Percentiles rank a stretch among this genome's conserved stretches.
phyloP scores from a whole-genome alignment of 495 filamentous ascomycete species.

The Penicillium goetzii region DNA sequence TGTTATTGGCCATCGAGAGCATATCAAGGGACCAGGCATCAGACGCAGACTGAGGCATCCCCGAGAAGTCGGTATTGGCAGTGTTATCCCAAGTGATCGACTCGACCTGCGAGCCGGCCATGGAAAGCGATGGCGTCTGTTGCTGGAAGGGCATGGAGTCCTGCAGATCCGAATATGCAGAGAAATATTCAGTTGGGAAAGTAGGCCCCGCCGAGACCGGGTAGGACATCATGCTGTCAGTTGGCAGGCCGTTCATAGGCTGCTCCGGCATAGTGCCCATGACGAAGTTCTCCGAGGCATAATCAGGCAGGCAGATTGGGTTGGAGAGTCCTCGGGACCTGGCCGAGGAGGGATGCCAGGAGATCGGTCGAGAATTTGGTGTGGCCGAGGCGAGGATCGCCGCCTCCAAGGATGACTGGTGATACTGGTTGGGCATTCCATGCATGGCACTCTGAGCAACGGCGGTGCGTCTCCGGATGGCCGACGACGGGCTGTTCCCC shows the following conservation, averaged over 20 bases:
- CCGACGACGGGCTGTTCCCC: constrained; percentile 68
- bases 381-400: constrained; percentile 45
- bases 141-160: constrained; percentile 45
- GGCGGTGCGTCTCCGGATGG: constrained; percentile 58
- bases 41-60: constrained; percentile 32
- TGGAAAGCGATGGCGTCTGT: constrained; percentile 42
- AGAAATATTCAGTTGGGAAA: constrained; percentile 38
- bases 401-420: constrained; percentile 37
- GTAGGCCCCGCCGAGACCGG: constrained; percentile 33
- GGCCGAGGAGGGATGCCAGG: constrained; percentile 67
- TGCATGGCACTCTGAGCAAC: constrained; percentile 50
- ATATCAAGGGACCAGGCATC: constrained; percentile 47
- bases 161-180: constrained; percentile 38
- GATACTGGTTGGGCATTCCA: constrained; percentile 33
- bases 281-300: constrained; percentile 33
- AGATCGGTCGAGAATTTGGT: constrained; percentile 59
- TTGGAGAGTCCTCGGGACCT: constrained; percentile 42
- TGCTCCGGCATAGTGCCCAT: constrained; percentile 34
- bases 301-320: constrained; percentile 28
- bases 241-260: constrained; percentile 27
- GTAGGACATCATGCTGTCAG: constrained; percentile 34
- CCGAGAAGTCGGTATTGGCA: constrained; percentile 23
- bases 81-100: constrained; percentile 36
- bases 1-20: constrained; percentile 43
- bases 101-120: constrained; percentile 47